Base-by-base conservation (phyloP, 805 yeast species). In the Zygotorulaspora chibaensis region DNA sequence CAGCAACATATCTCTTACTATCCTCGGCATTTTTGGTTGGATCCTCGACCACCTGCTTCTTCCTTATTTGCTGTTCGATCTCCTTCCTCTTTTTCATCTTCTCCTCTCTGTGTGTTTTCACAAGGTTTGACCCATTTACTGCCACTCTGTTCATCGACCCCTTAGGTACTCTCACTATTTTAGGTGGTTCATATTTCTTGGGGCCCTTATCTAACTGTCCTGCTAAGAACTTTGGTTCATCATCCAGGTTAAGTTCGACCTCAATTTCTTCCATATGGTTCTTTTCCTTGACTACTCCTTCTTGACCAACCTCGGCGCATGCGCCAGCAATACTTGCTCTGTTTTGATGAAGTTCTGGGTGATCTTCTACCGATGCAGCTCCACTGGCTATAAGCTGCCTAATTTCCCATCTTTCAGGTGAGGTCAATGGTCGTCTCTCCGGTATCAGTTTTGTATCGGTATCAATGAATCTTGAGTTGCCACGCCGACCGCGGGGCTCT, bases 341-440 rank as follows among this genome's bases (percentile, higher is more conserved):
- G 6, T 65, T 70, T 25, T 71, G 77, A 37, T 70, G 70, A 2
- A 83, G 58, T 43, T 81, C 90, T 1, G 89, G 89, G 57, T 81
- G 81, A 50, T 83, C 90, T 2, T 78, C 73, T 1, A 83, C 77
- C 4, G 80, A 71, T 0, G 80, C 77, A 0, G 79, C 90, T 2
- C 95, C 95, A 4, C 91, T 78, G 0, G 91, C 82, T 20, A 84
- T 85, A 37, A 90, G 67, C 59, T 90, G 96, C 28, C 85, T 72
- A 42, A 87, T 74, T 59, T 91, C 97, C 96, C 96, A 90, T 45
- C 88, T 67, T 64, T 90, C 98, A 0, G 95, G 95, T 0, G 95
- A 84, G 0, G 95, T 83, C 29, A 83, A 62, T 42, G 86, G 72
- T 49, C 73, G 67, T 50, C 65, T 69, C 7, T 46, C 51, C 10